phyloP scores from a whole-genome alignment of 768 basidiomycete genomes.

The Boletus edulis region DNA sequence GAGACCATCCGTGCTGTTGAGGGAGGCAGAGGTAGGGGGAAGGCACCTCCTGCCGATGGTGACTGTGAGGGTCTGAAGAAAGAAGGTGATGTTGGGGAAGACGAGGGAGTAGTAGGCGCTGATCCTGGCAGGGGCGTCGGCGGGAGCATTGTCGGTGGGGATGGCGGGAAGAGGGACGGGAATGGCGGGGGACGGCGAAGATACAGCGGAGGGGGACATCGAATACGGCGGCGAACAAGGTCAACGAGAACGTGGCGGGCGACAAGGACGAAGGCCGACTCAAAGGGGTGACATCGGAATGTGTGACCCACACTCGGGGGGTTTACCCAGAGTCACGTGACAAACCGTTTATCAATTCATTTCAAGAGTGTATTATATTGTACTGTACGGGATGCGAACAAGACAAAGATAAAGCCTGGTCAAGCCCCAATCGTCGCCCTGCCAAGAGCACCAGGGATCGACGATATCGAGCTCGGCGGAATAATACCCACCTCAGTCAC shows the following conservation, averaged over 20 bases:
- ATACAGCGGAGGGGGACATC: constrained; percentile 25
- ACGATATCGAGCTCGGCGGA: constrained; percentile 86
- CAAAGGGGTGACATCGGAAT: not conserved
- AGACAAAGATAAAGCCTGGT: constrained; percentile 4
- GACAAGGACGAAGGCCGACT: constrained; percentile 4
- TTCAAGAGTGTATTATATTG: too few species aligned
- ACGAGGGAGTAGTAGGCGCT: constrained; percentile 92
- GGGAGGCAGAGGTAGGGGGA: constrained; percentile 53
- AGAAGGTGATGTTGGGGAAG: constrained; percentile 94
- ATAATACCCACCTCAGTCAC: constrained; percentile 97
- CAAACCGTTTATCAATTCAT: not conserved
- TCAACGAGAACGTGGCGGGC: constrained; percentile 8
- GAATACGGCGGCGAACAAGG: constrained; percentile 7
- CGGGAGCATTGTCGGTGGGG: constrained; percentile 2
- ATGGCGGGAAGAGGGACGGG: constrained; percentile 2
- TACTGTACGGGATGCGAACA: not conserved
- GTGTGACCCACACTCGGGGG: not conserved
- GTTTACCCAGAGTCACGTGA: constrained; percentile 16
- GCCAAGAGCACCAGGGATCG: constrained; percentile 68
- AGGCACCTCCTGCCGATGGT: constrained; percentile 91
- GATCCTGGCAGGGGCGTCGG: constrained; percentile 64
- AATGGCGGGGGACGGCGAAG: constrained; percentile 5
- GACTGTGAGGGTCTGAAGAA: constrained; percentile 91
- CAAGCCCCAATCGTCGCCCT: constrained; percentile 24
- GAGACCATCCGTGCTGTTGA: constrained; percentile 45